Percentiles rank a stretch among this genome's conserved stretches.
Conservation (phyloP, 371 early-diverging fungal genomes). For the Syncephalastrum contaminatum region DNA sequence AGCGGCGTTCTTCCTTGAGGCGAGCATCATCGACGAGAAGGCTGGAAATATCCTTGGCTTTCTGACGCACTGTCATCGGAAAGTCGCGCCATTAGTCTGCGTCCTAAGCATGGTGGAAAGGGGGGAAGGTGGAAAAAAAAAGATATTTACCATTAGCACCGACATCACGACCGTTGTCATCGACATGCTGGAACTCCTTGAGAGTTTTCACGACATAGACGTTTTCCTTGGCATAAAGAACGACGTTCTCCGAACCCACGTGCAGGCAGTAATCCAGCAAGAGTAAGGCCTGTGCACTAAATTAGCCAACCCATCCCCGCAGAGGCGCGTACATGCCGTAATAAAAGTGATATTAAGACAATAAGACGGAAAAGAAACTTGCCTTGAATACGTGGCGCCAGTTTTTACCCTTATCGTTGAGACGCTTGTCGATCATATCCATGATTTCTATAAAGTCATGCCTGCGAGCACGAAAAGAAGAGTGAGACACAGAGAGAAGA, state of each 20-base stretch:
- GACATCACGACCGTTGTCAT: slow-evolving; percentile 90
- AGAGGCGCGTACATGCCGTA: background rate
- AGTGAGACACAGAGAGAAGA: background rate
- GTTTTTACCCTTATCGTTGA: slow-evolving; percentile 96
- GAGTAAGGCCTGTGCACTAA: slow-evolving; percentile 40
- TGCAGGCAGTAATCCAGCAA: slow-evolving; percentile 75
- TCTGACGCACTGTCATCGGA: slow-evolving; percentile 76
- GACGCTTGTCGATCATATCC: slow-evolving; percentile 95
- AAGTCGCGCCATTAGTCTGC: background rate
- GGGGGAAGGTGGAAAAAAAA: background rate
- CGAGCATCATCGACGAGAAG: slow-evolving; percentile 80
- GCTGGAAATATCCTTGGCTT: slow-evolving; percentile 87
- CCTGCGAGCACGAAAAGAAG: slow-evolving; percentile 46
- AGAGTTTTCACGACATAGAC: slow-evolving; percentile 91
- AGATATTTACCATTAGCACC: slow-evolving; percentile 72
- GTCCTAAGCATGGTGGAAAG: background rate
- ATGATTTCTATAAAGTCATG: slow-evolving; percentile 92
- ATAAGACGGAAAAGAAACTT: slow-evolving; percentile 11
- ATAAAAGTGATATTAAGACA: background rate
- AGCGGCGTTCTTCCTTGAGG: slow-evolving; percentile 74
- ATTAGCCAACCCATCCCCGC: background rate
- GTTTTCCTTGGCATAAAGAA: slow-evolving; percentile 87
- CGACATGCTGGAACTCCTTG: slow-evolving; percentile 93
- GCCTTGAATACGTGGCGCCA: slow-evolving; percentile 99
- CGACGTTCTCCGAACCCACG: slow-evolving; percentile 86